Evolutionary conservation across 495 filamentous ascomycete genomes (phyloP).

Genomic region (Durotheca rogersii): DNA sequence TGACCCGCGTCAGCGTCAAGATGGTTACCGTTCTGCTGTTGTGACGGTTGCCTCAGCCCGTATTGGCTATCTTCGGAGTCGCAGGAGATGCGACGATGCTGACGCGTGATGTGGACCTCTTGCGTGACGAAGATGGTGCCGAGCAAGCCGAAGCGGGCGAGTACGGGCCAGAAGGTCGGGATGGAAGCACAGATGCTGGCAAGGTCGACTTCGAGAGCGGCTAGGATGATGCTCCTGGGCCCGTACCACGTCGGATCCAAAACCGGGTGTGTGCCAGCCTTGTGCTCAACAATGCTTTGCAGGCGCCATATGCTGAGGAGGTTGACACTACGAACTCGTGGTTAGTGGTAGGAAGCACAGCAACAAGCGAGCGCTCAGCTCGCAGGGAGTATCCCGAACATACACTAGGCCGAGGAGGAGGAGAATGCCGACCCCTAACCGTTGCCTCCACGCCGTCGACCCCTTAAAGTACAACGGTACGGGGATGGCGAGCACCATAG

Average conservation of each 20-base stretch:
- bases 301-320: conserved; percentile 34
- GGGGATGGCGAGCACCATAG: conserved; percentile 32
- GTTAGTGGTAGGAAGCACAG: not conserved
- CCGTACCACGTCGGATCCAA: conserved; percentile 36
- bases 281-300: conserved; percentile 25
- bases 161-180: conserved; percentile 37
- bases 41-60: conserved; percentile 11
- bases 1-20: conserved; percentile 11
- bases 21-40: no score
- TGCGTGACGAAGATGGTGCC: conserved; percentile 36
- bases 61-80: conserved; percentile 11
- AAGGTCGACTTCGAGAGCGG: conserved; percentile 38
- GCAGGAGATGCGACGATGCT: conserved; percentile 30
- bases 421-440: conserved; percentile 30
- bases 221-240: conserved; percentile 35
- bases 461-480: conserved; percentile 33
- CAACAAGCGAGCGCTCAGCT: no score
- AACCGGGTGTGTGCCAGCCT: conserved; percentile 33
- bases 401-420: conserved; percentile 30
- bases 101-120: conserved; percentile 35
- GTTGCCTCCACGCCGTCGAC: conserved; percentile 26
- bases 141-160: conserved; percentile 16
- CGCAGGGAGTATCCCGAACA: no score
- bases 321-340: conserved; percentile 17
- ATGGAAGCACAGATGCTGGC: conserved; percentile 41